These are phyloP conservation scores for Vicia faba DNA, from an alignment of 306 rosid genomes.

Conservation along the genomic window DNA sequence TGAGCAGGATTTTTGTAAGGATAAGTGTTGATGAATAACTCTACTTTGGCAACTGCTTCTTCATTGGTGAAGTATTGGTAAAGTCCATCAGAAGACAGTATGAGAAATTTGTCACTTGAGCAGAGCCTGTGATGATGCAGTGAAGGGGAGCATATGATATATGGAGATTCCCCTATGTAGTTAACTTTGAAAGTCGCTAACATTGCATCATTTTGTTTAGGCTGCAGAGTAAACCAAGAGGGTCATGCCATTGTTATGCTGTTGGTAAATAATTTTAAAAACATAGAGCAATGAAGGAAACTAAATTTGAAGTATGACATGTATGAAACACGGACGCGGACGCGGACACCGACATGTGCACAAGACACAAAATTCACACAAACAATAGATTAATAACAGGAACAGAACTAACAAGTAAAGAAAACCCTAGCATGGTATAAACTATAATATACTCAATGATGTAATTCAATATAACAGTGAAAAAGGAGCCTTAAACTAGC, in stretches of 20 bases:
- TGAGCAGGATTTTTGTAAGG: constrained; percentile 91
- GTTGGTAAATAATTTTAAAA: not conserved
- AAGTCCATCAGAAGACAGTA: constrained; percentile 90
- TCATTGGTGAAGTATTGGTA: constrained; percentile 81
- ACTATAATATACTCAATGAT: constrained; percentile 24
- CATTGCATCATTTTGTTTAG: constrained; percentile 74
- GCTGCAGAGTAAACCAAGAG: constrained; percentile 54
- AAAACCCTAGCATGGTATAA: no score
- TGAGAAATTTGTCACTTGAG: constrained; percentile 64
- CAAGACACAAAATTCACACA: no score
- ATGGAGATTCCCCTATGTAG: constrained; percentile 72
- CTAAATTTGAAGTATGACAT: not conserved
- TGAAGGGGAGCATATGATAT: constrained; percentile 68
- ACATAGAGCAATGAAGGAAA: no score
- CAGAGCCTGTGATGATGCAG: constrained; percentile 63
- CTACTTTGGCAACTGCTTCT: constrained; percentile 71
- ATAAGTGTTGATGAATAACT: constrained; percentile 62
- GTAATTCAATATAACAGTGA: constrained; percentile 18
- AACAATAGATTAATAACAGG: no score
- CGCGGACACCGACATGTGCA: not conserved
- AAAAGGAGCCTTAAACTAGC: not conserved
- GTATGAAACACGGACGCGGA: not conserved
- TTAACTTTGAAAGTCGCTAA: constrained; percentile 72
- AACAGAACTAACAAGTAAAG: no score
- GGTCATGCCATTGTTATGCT: constrained; percentile 6